Evolutionary conservation across 73 alveolate genomes (phyloP).

Genomic region (Blepharisma stoltei): DNA sequence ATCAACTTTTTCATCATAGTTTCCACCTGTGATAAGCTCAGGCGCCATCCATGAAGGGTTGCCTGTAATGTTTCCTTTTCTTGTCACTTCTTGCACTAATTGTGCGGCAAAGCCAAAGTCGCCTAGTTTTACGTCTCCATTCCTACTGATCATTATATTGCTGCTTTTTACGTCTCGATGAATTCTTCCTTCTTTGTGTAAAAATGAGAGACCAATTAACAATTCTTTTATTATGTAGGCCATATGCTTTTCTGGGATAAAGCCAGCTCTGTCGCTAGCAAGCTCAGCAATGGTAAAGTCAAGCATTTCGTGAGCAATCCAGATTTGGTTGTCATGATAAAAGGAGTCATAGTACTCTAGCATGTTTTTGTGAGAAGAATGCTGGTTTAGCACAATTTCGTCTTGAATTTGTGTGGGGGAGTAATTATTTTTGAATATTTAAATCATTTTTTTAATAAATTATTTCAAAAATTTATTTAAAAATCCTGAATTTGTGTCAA

Average conservation of each 20-base stretch:
- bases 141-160: slow-evolving; percentile 36
- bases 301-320: neutral
- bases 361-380: neutral
- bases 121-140: slow-evolving; percentile 53
- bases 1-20: slow-evolving; percentile 53
- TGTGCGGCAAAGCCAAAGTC: slow-evolving; percentile 63
- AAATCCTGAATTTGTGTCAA: neutral
- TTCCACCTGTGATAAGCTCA: slow-evolving; percentile 47
- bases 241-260: slow-evolving; percentile 4
- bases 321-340: neutral
- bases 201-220: neutral
- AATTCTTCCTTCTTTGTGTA: neutral
- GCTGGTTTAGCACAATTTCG: neutral
- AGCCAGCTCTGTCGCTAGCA: neutral
- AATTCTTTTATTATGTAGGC: neutral
- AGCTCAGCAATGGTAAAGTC: neutral
- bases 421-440: neutral
- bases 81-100: slow-evolving; percentile 37
- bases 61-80: slow-evolving; percentile 44
- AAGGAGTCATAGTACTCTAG: neutral
- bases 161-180: slow-evolving; percentile 53
- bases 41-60: slow-evolving; percentile 75
- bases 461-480: no score
- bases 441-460: no score
- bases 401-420: neutral